Percentiles rank a stretch among this genome's conserved stretches.
These are phyloP conservation scores for Xylariaceae sp. DNA, from an alignment of 2,329 filamentous ascomycete species.

Conservation along the genomic window DNA sequence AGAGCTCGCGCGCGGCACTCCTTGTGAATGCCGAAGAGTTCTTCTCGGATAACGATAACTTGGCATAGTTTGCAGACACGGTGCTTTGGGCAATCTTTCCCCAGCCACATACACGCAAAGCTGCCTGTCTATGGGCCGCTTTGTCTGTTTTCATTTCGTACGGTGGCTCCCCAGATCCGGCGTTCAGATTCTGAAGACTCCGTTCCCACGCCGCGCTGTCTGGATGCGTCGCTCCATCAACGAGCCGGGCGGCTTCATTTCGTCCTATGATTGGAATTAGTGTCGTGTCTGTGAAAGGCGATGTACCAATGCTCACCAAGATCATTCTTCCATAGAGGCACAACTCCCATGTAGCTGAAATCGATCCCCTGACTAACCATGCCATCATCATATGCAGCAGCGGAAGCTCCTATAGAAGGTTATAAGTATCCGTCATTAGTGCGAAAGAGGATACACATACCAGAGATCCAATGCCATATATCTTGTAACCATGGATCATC, in stretches of 20 bases:
- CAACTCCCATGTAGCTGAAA: constrained; percentile 70
- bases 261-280: constrained; percentile 37
- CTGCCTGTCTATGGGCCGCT: constrained; percentile 69
- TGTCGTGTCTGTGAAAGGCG: not conserved
- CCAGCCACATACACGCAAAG: constrained; percentile 71
- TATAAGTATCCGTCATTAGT: constrained; percentile 12
- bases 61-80: constrained; percentile 40
- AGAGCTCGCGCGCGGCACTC: constrained; percentile 71
- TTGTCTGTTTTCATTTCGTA: constrained; percentile 64
- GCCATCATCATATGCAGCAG: constrained; percentile 61
- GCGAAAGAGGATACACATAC: constrained; percentile 38
- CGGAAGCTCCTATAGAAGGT: constrained; percentile 51
- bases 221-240: constrained; percentile 41
- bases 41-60: constrained; percentile 42
- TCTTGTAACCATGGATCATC: constrained; percentile 74
- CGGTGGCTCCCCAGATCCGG: constrained; percentile 55
- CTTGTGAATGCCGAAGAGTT: constrained; percentile 63
- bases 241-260: constrained; percentile 45
- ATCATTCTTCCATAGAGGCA: constrained; percentile 67
- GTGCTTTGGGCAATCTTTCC: constrained; percentile 49
- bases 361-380: constrained; percentile 68
- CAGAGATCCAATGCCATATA: constrained; percentile 72
- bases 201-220: constrained; percentile 56
- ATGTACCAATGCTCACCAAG: constrained; percentile 48
- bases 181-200: constrained; percentile 60